Percentiles rank a stretch among this genome's conserved stretches.
phyloP scores from a whole-genome alignment of 352 stramenopile species.

The Phytophthora citricola region DNA sequence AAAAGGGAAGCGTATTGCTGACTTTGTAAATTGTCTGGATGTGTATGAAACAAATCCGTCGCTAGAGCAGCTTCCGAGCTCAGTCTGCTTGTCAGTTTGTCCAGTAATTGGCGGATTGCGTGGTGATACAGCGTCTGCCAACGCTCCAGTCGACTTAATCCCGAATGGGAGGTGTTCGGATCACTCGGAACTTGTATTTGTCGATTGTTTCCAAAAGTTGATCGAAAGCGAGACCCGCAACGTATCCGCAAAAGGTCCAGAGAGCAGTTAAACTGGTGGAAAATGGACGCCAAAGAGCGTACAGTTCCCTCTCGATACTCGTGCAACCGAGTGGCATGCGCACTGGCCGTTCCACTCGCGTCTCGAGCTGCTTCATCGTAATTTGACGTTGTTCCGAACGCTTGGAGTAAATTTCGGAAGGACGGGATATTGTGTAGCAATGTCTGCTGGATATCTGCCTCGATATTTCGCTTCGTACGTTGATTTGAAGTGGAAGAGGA shows the following conservation, averaged over 20 bases:
- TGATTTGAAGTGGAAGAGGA: constrained; percentile 9
- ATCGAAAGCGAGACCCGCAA: constrained; percentile 32
- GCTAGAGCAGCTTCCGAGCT: constrained; percentile 19
- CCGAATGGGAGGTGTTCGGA: not conserved
- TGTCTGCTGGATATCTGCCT: constrained; percentile 12
- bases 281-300: constrained; percentile 28
- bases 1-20: constrained; percentile 28
- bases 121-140: constrained; percentile 45
- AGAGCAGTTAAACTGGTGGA: constrained; percentile 24
- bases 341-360: constrained; percentile 17
- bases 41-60: constrained; percentile 27
- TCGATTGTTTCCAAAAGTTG: too few species aligned
- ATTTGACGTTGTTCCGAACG: constrained; percentile 15
- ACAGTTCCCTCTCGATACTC: constrained; percentile 38
- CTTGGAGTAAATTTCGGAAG: constrained; percentile 28
- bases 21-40: constrained; percentile 30
- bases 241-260: constrained; percentile 39
- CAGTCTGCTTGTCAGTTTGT: constrained; percentile 22
- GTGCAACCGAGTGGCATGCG: constrained; percentile 19
- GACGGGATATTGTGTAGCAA: constrained; percentile 46
- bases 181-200: not conserved
- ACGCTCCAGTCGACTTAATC: constrained; percentile 29
- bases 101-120: constrained; percentile 36
- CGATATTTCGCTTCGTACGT: not conserved
- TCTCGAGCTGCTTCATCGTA: constrained; percentile 14